Evolutionary conservation across 1,284 basidiomycete genomes (phyloP).

Genomic region (Papiliotrema fonsecae): DNA sequence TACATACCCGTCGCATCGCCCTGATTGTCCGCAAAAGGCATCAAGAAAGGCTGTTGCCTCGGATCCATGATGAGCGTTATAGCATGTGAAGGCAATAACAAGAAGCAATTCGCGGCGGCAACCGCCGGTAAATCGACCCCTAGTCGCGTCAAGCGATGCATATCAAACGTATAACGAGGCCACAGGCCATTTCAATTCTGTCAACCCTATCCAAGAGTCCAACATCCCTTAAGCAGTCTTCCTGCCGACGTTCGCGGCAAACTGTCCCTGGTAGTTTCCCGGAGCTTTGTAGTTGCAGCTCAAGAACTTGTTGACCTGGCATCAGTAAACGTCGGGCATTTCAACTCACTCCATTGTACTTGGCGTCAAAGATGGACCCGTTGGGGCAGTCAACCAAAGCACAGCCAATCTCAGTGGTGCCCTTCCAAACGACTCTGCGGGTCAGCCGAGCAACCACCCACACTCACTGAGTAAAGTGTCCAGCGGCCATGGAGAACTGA

Average conservation of each 20-base stretch:
- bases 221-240: background rate
- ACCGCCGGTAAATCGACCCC: too few relatives aligned
- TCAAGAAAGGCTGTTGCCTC: too few relatives aligned
- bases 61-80: too few relatives aligned
- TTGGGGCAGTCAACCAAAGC: slow-evolving; percentile 14
- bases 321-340: background rate
- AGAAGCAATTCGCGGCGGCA: too few relatives aligned
- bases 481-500: slow-evolving; percentile 14
- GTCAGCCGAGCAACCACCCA: background rate
- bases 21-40: too few relatives aligned
- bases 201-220: background rate
- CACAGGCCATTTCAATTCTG: background rate
- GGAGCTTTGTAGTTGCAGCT: background rate
- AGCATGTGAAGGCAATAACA: too few relatives aligned
- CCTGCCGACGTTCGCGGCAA: slow-evolving; percentile 3
- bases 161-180: background rate
- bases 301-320: background rate
- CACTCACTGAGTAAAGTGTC: slow-evolving; percentile 36
- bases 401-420: slow-evolving; percentile 37
- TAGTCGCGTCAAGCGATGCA: background rate
- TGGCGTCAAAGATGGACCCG: slow-evolving; percentile 13
- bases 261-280: background rate
- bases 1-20: too few relatives aligned
- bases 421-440: slow-evolving; percentile 41
- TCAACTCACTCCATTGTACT: background rate